Base-by-base conservation (phyloP, 1,139 yeast species). In the Hyphopichia fennica region DNA sequence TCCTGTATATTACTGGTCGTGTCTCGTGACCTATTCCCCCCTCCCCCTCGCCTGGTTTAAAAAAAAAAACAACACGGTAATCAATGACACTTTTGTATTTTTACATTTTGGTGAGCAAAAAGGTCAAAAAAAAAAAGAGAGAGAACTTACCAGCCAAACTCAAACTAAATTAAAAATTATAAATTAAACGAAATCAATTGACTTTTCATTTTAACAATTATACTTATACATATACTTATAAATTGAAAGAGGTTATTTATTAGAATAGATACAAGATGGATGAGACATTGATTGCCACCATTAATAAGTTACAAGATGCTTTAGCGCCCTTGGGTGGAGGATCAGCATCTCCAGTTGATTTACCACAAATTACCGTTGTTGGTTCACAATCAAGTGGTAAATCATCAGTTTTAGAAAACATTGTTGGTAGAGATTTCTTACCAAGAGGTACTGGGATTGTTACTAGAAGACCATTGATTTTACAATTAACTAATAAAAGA, bases 381-480 rank as follows among this genome's bases (percentile, higher is more conserved):
- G 97, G 98, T 35, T 89, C 96, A 2, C 98, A 91, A 65, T 87
- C 96, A 34, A 82, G 93, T 52, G 98, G 97, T 53, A 91, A 91
- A 65, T 86, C 96, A 30, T 89, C 96, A 5, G 97, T 91, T 13
- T 75, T 91, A 53, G 97, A 91, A 63, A 90, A 91, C 65, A 87
- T 91, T 52, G 97, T 91, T 37, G 97, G 97, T 14, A 79, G 96
- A 59, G 97, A 91, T 67, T 91, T 91, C 67, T 73, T 91, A 52
- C 98, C 98, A 45, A 77, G 96, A 69, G 97, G 97, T 45, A 87
- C 96, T 2, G 96, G 96, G 53, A 91, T 91, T 61, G 97, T 91
- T 45, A 91, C 97, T 16, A 81, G 98, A 72, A 80, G 98, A 58
- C 97, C 97, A 2, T 72, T 91, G 58, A 87, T 90, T 34, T 71